Evolutionary conservation across 768 basidiomycete genomes (phyloP), one percentile per base, ranked within the genome.

Genomic region (Tricholoma bakamatsutake): DNA sequence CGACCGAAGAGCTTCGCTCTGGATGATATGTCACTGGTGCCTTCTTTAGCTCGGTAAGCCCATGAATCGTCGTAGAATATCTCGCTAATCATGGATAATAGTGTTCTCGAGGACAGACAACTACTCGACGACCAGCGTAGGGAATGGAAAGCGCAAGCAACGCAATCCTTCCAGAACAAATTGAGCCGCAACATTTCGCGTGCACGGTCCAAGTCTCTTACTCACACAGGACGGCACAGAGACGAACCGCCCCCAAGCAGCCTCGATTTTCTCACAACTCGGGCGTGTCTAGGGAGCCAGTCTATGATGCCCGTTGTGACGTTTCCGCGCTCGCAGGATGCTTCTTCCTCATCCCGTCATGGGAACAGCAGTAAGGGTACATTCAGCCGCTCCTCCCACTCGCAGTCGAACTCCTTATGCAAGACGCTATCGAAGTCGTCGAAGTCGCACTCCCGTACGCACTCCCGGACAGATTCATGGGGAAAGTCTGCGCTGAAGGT

Each of bases 261-360:
- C 62, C 67, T 90, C 48, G 84, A 84, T 54, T 82, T 80, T 60
- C 76, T 91, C 47, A 80, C 87, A 9, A 82, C 85, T 2, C 79
- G 82, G 17, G 83, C 87, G 0, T 73, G 84, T 35, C 73, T 89
- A 1, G 88, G 88, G 4, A 80, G 76, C 59, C 88, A 90, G 70
- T 69, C 76, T 42, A 62, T 78, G 17, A 74, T 81, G 30, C 83
- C 85, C 0, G 69, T 70, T 17, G 57, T 66, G 59, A 43, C 64
- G 43, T 48, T 61, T 55, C 30, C 55, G 43, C 55, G 13, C 21
- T 54, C 64, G 8, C 64, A 64, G 58, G 57, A 59, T 18, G 3
- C 30, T 9, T 31, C 21, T 45, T 27, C 28, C 4, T 8, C 28
- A n/a, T 48, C 46, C 9, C 46, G 46, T n/a, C 60, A 67, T 15